A percentile compares a stretch with the other conserved stretches of the same genome.
phyloP scores from a whole-genome alignment of 805 yeast species.

The Priceomyces haplophilus region DNA sequence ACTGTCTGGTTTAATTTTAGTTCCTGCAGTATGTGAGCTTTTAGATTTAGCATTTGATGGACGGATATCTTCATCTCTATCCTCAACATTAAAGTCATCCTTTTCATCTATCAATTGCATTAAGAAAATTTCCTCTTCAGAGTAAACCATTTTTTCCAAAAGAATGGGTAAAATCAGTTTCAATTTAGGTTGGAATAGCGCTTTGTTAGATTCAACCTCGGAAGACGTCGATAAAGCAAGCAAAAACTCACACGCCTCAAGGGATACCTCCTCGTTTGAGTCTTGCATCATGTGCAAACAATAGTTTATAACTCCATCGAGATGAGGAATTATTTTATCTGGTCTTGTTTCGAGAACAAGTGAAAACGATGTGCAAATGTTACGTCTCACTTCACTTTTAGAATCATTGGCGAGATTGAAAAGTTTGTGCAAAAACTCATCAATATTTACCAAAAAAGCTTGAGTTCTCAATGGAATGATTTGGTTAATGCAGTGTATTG shows the following conservation, averaged over 20 bases:
- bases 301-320: conserved; percentile 82
- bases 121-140: conserved; percentile 71
- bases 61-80: conserved; percentile 80
- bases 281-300: conserved; percentile 74
- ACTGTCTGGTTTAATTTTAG: conserved; percentile 10
- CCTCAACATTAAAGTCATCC: conserved; percentile 76
- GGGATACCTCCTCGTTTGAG: conserved; percentile 61
- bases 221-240: conserved; percentile 71
- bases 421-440: conserved; percentile 59
- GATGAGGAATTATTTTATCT: conserved; percentile 73
- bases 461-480: conserved; percentile 70
- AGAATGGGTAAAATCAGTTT: conserved; percentile 70
- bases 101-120: conserved; percentile 64
- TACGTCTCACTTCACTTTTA: conserved; percentile 59
- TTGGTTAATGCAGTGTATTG: conserved; percentile 72
- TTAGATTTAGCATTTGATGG: conserved; percentile 76
- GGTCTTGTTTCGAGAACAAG: conserved; percentile 72
- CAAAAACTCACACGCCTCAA: conserved; percentile 92
- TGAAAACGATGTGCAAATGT: conserved; percentile 75
- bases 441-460: conserved; percentile 59
- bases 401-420: conserved; percentile 68
- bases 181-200: conserved; percentile 55
- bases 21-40: conserved; percentile 30
- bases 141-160: conserved; percentile 79
- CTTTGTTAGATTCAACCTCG: conserved; percentile 32